Base-by-base conservation (phyloP, 169 alveolate genomes). In the Toxoplasma gondii region DNA sequence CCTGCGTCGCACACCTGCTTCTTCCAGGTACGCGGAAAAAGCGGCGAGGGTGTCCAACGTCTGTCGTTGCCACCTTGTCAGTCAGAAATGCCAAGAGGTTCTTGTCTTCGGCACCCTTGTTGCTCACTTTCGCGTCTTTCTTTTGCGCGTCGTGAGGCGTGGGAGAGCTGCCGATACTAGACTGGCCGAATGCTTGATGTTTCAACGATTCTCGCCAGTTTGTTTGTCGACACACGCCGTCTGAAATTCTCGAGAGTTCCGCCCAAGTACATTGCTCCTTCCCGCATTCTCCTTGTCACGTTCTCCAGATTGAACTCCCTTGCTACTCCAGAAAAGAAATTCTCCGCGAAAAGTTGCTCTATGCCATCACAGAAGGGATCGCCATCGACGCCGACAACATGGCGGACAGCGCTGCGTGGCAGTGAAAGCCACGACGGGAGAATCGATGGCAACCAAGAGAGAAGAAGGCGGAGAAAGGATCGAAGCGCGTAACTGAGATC, bases 1-100 rank as follows among this genome's bases (percentile, higher is more conserved):
- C 99, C 99, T 0, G 95, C 96, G 41, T 97, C 99, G 44, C 99
- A 98, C 96, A 98, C 99, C 29, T 98, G 99, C 98, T 98, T 98
- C 96, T 98, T 98, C 97, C 97, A 96, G 95, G 95, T 92, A 43
- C 86, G 45, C 44, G 86, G 34, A 69, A 31, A 69, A 69, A 5
- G 19, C 82, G 17, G 34, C 34, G 17, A 17, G 82, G 19, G 19
- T 27, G 27, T 22, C n/a, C n/a, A 22, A 27, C 27, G 78, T 64
- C 78, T 27, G n/a, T 64, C 78, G 27, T 27, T 64, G n/a, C 78
- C n/a, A 64, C 17, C 78, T 64, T 22, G 78, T 64, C 27, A 22
- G 27, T 27, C 78, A 64, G 27, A 64, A 64, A 64, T 22, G n/a
- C n/a, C n/a, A n/a, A n/a, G n/a, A n/a, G n/a, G n/a, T n/a, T n/a